Evolutionary conservation across 371 early-diverging fungal species (phyloP), one percentile per base, ranked within the genome.

Genomic region (Phascolomyces articulosus): DNA sequence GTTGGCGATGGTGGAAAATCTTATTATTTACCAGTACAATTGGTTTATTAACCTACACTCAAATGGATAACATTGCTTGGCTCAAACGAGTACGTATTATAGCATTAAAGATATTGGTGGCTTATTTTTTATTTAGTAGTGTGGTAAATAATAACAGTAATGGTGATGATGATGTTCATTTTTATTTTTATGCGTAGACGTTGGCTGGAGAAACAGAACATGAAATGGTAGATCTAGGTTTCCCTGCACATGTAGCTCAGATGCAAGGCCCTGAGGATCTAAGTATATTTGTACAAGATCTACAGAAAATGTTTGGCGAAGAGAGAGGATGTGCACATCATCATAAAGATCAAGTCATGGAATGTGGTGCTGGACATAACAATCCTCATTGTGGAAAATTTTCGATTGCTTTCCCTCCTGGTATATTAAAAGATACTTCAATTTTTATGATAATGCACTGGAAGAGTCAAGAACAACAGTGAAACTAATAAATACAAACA

Each of bases 331-430:
- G 51, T 24, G 8, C 4, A 3, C 56, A 55, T 24, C 34, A 55
- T 20, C 34, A 55, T 55, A 16, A 55, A 20, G 38, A 34, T 31
- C 56, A 55, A 21, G n/a, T 34, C 18, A 55, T 10, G 8, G 15
- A 29, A 31, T 27, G 31, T 24, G n/a, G 24, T 23, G 31, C 16
- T 13, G 62, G 54, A 40, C 55, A 49, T n/a, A 34, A 18, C 13
- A 21, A 23, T 20, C 20, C 51, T n/a, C 28, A 38, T 23, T 38
- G 40, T 40, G 61, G 51, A 29, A 55, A 55, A 23, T 31, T 55
- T 38, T 55, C 56, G 16, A 55, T 55, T 20, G 56, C 56, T 31
- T 55, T 55, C 18, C 56, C 56, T 55, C 56, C 56, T 29, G 56
- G 56, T 55, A 55, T 23, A 7, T 3, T 23, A 4, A 26, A 4